phyloP scores from a whole-genome alignment of 306 rosid species.

The Cucurbita pepo region DNA sequence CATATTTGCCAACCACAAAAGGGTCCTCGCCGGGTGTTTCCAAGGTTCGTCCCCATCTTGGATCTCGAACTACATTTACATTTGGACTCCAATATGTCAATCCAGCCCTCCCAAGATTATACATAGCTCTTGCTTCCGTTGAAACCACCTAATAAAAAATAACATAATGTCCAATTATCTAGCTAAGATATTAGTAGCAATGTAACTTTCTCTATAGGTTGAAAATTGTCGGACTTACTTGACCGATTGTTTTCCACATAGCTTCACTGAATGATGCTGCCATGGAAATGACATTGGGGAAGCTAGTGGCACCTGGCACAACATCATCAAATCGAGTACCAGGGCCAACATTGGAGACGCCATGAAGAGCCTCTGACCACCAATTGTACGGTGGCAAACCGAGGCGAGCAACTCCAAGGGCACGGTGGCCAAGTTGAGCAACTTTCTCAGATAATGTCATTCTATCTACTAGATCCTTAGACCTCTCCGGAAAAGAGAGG shows the following conservation, averaged over 20 bases:
- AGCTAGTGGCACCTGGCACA: background rate
- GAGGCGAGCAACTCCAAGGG: background rate
- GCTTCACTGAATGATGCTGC: background rate
- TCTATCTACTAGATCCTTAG: background rate
- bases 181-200: background rate
- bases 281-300: constrained; percentile 1
- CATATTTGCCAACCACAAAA: constrained; percentile 41
- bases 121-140: constrained; percentile 73
- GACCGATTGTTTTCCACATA: background rate
- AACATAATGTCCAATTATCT: background rate
- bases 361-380: constrained; percentile 2
- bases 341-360: background rate
- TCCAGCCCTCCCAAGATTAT: constrained; percentile 59
- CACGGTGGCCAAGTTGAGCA: background rate
- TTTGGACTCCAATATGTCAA: constrained; percentile 80
- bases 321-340: background rate
- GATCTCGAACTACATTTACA: constrained; percentile 64
- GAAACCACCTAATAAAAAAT: constrained; percentile 23
- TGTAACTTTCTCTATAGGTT: background rate
- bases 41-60: constrained; percentile 69
- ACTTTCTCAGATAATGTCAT: background rate
- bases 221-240: background rate
- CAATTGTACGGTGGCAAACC: background rate
- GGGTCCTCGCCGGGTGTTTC: constrained; percentile 89
- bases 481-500: background rate